A percentile compares a stretch with the other conserved stretches of the same genome.
Evolutionary conservation across 73 alveolate genomes (phyloP).

Genomic region (Vitrella brassicaformis): DNA sequence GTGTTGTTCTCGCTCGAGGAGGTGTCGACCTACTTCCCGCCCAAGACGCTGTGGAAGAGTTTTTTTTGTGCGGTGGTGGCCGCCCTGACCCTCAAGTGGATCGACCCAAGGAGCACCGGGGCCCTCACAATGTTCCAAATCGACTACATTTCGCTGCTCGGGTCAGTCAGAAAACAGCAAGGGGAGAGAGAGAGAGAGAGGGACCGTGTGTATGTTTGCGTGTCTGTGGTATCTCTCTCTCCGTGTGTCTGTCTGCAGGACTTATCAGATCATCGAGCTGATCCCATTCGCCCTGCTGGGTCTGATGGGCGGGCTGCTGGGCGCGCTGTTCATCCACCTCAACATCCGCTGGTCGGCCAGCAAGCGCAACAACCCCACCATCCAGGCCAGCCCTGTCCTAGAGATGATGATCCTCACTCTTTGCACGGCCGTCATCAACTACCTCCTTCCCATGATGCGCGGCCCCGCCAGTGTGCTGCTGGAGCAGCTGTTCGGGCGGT

Average conservation of each 20-base stretch:
- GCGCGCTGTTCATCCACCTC: slow-evolving; percentile 20
- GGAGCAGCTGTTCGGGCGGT: not conserved
- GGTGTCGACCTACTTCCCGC: slow-evolving; percentile 74
- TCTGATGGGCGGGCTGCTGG: slow-evolving; percentile 8
- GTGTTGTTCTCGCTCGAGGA: slow-evolving; percentile 84
- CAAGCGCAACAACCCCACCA: not conserved
- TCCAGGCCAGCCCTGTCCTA: not conserved
- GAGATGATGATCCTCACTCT: slow-evolving; percentile 16
- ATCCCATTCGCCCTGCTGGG: not conserved
- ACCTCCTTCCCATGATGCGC: not conserved
- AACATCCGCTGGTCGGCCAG: not conserved
- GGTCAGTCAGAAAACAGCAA: not conserved
- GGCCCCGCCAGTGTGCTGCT: not conserved
- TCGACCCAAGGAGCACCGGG: not conserved
- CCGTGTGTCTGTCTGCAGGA: not conserved
- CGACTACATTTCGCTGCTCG: not conserved
- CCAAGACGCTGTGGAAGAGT: slow-evolving; percentile 66
- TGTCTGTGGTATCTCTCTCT: not conserved
- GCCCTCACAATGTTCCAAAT: not conserved
- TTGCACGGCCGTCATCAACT: slow-evolving; percentile 16
- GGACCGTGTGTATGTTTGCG: not conserved
- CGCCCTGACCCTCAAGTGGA: not conserved
- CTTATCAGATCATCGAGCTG: not conserved
- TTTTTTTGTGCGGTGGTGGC: slow-evolving; percentile 56
- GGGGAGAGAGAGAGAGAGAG: too few relatives aligned